These are phyloP conservation scores for Fusarium sulawesiense DNA, from an alignment of 2,329 filamentous ascomycete genomes.

Conservation along the genomic window DNA sequence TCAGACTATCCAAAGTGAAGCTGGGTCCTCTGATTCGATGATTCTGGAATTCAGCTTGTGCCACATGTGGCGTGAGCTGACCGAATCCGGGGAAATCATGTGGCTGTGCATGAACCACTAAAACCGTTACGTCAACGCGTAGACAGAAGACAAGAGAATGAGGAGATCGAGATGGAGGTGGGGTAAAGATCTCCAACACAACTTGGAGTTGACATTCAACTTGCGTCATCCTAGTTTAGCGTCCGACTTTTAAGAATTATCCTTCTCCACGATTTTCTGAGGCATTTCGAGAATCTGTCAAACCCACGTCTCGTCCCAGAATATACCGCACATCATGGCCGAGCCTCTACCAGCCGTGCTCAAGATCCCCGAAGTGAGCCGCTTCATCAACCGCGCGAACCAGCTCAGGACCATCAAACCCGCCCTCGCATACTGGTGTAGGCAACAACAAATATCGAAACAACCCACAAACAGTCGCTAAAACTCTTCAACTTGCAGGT, in stretches of 20 bases:
- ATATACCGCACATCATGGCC: conserved; percentile 68
- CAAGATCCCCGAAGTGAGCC: conserved; percentile 82
- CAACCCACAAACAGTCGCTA: not conserved
- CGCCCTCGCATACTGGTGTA: conserved; percentile 95
- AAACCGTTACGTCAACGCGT: conserved; percentile 32
- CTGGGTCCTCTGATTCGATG: conserved; percentile 33
- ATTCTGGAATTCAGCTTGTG: conserved; percentile 34
- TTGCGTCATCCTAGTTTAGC: conserved; percentile 31
- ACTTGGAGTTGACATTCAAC: conserved; percentile 10
- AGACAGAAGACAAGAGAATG: conserved; percentile 15
- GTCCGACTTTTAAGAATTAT: not conserved
- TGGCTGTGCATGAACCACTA: conserved; percentile 28
- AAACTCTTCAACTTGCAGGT: conserved; percentile 61
- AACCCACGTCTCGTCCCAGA: not conserved
- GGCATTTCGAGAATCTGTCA: not conserved
- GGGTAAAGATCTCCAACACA: conserved; percentile 33
- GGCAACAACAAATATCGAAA: conserved; percentile 49
- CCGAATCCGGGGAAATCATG: conserved; percentile 21
- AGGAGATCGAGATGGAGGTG: conserved; percentile 27
- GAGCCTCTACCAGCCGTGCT: conserved; percentile 62
- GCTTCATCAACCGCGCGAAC: conserved; percentile 83
- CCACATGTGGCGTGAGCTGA: conserved; percentile 41
- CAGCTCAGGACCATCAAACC: conserved; percentile 89
- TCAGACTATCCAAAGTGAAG: conserved; percentile 31
- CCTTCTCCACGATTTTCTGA: not conserved